Evolutionary conservation across 495 filamentous ascomycete genomes (phyloP).

Genomic region (Alectoria sarmentosa): DNA sequence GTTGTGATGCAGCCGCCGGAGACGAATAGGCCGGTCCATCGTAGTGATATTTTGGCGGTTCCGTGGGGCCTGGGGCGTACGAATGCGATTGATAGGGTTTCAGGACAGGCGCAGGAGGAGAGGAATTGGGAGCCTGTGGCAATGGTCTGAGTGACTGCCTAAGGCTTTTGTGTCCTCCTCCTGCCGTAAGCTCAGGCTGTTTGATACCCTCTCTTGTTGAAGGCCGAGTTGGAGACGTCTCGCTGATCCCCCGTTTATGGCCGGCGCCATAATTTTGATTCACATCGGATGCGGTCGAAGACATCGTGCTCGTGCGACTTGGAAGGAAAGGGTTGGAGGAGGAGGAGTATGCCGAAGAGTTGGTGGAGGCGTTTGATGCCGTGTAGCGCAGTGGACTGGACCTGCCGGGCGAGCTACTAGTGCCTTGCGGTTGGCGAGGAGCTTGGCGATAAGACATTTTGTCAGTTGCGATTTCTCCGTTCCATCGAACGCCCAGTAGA

Average conservation of each 20-base stretch:
- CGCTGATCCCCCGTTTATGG: conserved; percentile 74
- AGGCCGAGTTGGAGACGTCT: conserved; percentile 44
- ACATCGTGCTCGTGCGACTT: conserved; percentile 67
- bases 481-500: conserved; percentile 9
- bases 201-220: conserved; percentile 36
- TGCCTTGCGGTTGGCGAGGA: conserved; percentile 26
- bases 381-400: conserved; percentile 62
- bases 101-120: conserved; percentile 33
- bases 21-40: conserved; percentile 31
- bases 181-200: conserved; percentile 39
- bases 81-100: conserved; percentile 23
- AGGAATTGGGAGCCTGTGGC: conserved; percentile 56
- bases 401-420: conserved; percentile 50
- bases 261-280: conserved; percentile 41
- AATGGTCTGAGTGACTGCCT: conserved; percentile 74
- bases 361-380: conserved; percentile 65
- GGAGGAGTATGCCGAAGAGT: conserved; percentile 69
- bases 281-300: conserved; percentile 66
- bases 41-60: conserved; percentile 36
- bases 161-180: conserved; percentile 57
- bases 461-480: neutral
- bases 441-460: conserved; percentile 20
- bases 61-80: conserved; percentile 40
- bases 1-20: conserved; percentile 31
- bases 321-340: conserved; percentile 57